A percentile compares a stretch with the other conserved stretches of the same genome.
Evolutionary conservation across 371 early-diverging fungal genomes (phyloP).

Genomic region (Mortierella sp.): DNA sequence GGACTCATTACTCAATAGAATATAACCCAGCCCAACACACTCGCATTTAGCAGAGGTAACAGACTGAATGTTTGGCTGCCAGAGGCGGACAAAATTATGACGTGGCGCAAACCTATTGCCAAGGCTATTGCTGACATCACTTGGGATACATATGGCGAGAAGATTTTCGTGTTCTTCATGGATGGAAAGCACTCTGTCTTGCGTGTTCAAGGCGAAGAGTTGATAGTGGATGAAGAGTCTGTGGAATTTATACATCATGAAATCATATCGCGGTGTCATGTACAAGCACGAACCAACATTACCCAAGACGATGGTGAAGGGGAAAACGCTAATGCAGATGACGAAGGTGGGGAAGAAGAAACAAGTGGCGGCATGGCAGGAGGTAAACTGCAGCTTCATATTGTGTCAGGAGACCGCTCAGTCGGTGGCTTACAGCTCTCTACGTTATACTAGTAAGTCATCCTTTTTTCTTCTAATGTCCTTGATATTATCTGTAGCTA

Average conservation of each 20-base stretch:
- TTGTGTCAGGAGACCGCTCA: slow-evolving; percentile 28
- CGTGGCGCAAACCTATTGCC: slow-evolving; percentile 39
- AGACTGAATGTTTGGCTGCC: slow-evolving; percentile 36
- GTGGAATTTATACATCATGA: slow-evolving; percentile 27
- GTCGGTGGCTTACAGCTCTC: slow-evolving; percentile 20
- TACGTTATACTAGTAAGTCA: slow-evolving; percentile 36
- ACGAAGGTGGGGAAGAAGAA: slow-evolving; percentile 62
- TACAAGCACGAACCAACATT: slow-evolving; percentile 43
- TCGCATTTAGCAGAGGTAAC: slow-evolving; percentile 43
- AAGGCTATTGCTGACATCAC: slow-evolving; percentile 39
- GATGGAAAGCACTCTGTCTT: slow-evolving; percentile 45
- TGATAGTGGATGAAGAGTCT: slow-evolving; percentile 24
- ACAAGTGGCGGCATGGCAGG: slow-evolving; percentile 34
- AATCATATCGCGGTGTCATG: slow-evolving; percentile 45
- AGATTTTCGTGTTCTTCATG: slow-evolving; percentile 41
- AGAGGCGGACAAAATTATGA: slow-evolving; percentile 11
- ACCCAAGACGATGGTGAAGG: slow-evolving; percentile 63
- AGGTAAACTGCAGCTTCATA: slow-evolving; percentile 44
- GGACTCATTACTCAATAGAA: slow-evolving; percentile 3
- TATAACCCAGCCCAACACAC: slow-evolving; percentile 8
- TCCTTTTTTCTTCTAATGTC: background rate
- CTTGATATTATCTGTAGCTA: background rate
- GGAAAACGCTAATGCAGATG: slow-evolving; percentile 65
- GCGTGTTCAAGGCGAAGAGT: slow-evolving; percentile 3
- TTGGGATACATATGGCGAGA: slow-evolving; percentile 25